These are phyloP conservation scores for Beauveria medogensis DNA, from an alignment of 2,329 filamentous ascomycete species.

Conservation along the genomic window DNA sequence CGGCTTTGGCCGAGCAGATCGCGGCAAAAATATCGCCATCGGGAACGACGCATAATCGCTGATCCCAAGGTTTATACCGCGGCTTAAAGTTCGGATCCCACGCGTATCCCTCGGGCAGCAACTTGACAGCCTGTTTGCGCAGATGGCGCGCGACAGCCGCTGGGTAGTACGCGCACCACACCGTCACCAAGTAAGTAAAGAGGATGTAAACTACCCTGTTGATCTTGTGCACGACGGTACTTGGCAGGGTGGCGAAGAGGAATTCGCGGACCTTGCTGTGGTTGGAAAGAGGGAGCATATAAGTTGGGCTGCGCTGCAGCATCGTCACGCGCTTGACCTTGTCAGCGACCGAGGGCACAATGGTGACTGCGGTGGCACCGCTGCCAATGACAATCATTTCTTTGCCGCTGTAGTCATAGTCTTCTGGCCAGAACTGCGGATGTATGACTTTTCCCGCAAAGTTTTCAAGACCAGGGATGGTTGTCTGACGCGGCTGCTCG, in stretches of 20 bases:
- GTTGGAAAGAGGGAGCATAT: constrained; percentile 50
- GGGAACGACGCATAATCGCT: constrained; percentile 62
- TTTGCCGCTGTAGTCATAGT: constrained; percentile 58
- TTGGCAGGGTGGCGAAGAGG: constrained; percentile 37
- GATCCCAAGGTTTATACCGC: constrained; percentile 60
- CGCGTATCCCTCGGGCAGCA: constrained; percentile 46
- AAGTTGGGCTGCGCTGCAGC: constrained; percentile 71
- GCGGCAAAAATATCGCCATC: constrained; percentile 49
- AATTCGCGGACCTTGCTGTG: constrained; percentile 27
- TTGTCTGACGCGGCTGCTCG: constrained; percentile 47
- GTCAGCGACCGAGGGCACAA: constrained; percentile 62
- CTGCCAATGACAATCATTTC: constrained; percentile 65
- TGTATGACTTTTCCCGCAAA: constrained; percentile 60
- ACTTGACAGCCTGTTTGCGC: constrained; percentile 34
- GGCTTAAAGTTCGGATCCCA: constrained; percentile 58
- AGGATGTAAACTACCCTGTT: constrained; percentile 28
- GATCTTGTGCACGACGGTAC: constrained; percentile 35
- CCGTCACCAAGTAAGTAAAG: neutral
- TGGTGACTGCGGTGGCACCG: constrained; percentile 74
- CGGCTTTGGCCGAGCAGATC: constrained; percentile 27
- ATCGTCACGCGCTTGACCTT: constrained; percentile 63
- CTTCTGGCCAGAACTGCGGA: constrained; percentile 69
- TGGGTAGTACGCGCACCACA: constrained; percentile 36
- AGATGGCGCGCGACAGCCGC: constrained; percentile 16
- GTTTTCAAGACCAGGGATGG: constrained; percentile 58